Evolutionary conservation across 495 filamentous ascomycete genomes (phyloP), one percentile per base, ranked within the genome.

Genomic region (Xylaria curta): DNA sequence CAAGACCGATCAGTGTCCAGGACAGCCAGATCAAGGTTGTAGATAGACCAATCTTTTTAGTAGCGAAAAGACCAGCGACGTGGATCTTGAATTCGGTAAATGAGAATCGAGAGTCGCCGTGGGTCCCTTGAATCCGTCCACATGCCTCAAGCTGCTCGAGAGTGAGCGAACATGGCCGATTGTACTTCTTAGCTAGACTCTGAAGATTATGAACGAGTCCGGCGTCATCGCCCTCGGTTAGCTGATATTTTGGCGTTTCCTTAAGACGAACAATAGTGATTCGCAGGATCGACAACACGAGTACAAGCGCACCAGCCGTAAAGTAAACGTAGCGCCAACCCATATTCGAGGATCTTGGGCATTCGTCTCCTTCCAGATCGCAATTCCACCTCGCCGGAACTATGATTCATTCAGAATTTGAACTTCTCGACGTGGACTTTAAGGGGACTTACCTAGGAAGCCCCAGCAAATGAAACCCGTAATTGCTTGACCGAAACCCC

Each of bases 281-380:
- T 26, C 92, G 90, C 3, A 88, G 78, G 49, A 93, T 78, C 19
- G 86, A 89, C 81, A 94, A 86, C 58, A 89, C 78, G 58, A 94
- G 86, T 42, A 93, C 90, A 51, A 94, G 83, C 24, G 87, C 87
- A 21, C 91, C 91, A 49, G 83, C 85, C 1, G 90, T 87, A 76
- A 87, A 87, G 75, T 91, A 87, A 72, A 94, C 82, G 70, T 96
- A 97, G 72, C 94, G 83, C 94, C 94, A 97, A 69, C 94, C 94
- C 89, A 89, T 90, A 74, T 94, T 95, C 68, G 89, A 82, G 40
- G 82, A 81, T 72, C 84, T 87, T 24, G 83, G 86, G 76, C 93
- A 94, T 68, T 80, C 69, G 3, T 88, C 87, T 38, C 62, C 69
- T 8, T 76, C 84, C 8, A 85, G 82, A 7, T 83, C 75, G 75